A percentile compares a stretch with the other conserved stretches of the same genome.
phyloP scores from a whole-genome alignment of 2,329 filamentous ascomycete species.

The Claviceps sp. region DNA sequence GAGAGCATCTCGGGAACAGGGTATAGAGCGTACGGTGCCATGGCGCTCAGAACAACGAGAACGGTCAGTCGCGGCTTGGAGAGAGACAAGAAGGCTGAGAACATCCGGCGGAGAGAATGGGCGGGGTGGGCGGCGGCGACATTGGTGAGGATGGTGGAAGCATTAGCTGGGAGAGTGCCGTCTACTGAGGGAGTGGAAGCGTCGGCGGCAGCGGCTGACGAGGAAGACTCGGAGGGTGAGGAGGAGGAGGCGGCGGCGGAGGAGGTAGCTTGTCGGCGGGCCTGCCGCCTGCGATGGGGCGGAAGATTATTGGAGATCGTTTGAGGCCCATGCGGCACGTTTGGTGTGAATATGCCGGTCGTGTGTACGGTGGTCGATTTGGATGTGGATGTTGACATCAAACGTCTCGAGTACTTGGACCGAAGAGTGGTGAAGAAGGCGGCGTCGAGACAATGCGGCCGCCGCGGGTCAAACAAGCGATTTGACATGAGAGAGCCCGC shows the following conservation, averaged over 20 bases:
- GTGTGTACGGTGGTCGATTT: constrained; percentile 6
- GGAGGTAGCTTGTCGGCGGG: constrained; percentile 13
- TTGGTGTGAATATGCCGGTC: constrained; percentile 7
- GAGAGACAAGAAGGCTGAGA: constrained; percentile 76
- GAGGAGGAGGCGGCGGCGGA: background rate
- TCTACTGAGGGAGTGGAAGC: constrained; percentile 7
- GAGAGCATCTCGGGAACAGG: constrained; percentile 78
- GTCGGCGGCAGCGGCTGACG: background rate
- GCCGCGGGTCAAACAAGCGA: constrained; percentile 17
- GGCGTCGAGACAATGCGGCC: constrained; percentile 22
- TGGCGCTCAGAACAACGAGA: constrained; percentile 81
- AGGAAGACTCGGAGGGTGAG: background rate
- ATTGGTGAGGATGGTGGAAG: constrained; percentile 42
- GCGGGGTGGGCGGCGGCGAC: constrained; percentile 35
- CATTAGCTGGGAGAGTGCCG: constrained; percentile 29
- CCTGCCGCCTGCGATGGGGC: constrained; percentile 21
- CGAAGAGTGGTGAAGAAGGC: constrained; percentile 13
- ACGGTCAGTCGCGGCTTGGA: constrained; percentile 92
- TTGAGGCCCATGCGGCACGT: constrained; percentile 10
- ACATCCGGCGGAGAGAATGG: constrained; percentile 45
- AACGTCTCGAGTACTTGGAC: constrained; percentile 13
- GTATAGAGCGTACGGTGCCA: constrained; percentile 83
- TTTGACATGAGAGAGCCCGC: constrained; percentile 24
- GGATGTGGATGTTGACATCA: constrained; percentile 15
- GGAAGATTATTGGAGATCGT: constrained; percentile 16